Evolutionary conservation across 75 land plant species (phyloP).

Genomic region (Sequoia sempervirens): DNA sequence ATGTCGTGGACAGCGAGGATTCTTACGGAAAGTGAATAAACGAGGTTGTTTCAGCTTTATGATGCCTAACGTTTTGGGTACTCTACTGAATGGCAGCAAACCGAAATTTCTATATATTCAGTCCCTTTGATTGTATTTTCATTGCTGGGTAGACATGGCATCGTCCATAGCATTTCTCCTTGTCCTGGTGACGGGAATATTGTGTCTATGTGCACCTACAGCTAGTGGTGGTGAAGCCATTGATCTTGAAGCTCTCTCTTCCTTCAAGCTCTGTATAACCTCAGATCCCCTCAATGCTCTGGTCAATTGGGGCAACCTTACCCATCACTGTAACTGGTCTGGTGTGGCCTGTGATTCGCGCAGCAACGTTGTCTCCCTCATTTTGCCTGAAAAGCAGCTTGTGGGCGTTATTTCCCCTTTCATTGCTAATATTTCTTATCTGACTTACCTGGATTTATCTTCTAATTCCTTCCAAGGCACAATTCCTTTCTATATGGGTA

Average conservation of each 20-base stretch:
- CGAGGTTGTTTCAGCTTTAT: too few species aligned
- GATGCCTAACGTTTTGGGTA: too few species aligned
- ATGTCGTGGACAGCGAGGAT: too few species aligned
- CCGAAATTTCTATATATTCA: too few species aligned
- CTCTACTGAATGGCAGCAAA: too few species aligned
- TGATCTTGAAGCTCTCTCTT: constrained; percentile 10
- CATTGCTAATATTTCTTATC: constrained; percentile 60
- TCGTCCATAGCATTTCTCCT: too few species aligned
- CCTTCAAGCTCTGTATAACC: constrained; percentile 39
- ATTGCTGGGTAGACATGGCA: too few species aligned
- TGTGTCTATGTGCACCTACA: too few species aligned
- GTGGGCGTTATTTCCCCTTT: constrained; percentile 57
- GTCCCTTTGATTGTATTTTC: too few species aligned
- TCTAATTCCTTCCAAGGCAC: constrained; percentile 28
- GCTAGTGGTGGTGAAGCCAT: too few species aligned
- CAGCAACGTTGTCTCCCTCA: constrained; percentile 18
- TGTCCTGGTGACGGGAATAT: too few species aligned
- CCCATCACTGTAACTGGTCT: constrained; percentile 61
- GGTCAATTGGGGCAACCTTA: constrained; percentile 28
- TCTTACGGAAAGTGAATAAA: too few species aligned
- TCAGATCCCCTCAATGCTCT: constrained; percentile 40
- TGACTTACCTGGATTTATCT: constrained; percentile 53
- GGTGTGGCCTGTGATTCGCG: constrained; percentile 47
- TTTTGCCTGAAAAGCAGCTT: constrained; percentile 24
- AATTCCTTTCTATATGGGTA: constrained; percentile 44